Percentiles rank a stretch among this genome's conserved stretches.
Conservation (phyloP, 2,329 filamentous ascomycete genomes). For the Cercospora sp. region DNA sequence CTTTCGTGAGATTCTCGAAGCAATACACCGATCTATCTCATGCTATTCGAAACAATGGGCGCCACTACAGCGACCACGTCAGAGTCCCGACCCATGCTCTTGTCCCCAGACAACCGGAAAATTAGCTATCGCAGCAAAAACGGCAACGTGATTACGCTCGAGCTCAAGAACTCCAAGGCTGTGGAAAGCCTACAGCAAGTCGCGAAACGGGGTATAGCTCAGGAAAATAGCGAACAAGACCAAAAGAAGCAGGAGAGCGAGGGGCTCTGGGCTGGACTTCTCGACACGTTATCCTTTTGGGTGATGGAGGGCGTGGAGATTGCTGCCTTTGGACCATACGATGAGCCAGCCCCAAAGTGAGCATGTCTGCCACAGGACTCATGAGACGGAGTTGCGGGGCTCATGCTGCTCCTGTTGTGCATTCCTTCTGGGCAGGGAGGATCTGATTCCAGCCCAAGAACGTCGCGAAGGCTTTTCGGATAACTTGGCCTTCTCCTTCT, state of each 20-base stretch:
- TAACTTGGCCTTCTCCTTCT: not conserved
- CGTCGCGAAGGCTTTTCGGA: conserved; percentile 10
- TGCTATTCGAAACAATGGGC: conserved; percentile 18
- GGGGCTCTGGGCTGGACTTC: conserved; percentile 23
- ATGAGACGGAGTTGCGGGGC: not conserved
- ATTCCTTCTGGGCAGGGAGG: conserved; percentile 2
- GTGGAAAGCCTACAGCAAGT: conserved; percentile 20
- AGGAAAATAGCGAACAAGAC: not conserved
- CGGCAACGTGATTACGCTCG: conserved; percentile 26
- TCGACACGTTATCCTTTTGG: conserved; percentile 28
- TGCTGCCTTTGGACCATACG: conserved; percentile 28
- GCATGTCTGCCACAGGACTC: not conserved
- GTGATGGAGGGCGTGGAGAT: conserved; percentile 28
- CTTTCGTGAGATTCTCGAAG: not conserved
- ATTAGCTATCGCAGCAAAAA: conserved; percentile 27
- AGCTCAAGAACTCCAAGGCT: conserved; percentile 27
- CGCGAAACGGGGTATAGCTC: conserved; percentile 17
- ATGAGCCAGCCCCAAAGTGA: conserved; percentile 22
- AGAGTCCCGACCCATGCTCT: conserved; percentile 20
- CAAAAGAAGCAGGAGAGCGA: conserved; percentile 10
- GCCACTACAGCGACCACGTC: conserved; percentile 16
- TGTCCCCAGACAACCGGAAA: conserved; percentile 23
- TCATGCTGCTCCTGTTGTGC: not conserved
- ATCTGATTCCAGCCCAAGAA: conserved; percentile 3
- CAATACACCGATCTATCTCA: conserved; percentile 7